Conservation (phyloP, 2,329 filamentous ascomycete species). For the Pyricularia grisea region DNA sequence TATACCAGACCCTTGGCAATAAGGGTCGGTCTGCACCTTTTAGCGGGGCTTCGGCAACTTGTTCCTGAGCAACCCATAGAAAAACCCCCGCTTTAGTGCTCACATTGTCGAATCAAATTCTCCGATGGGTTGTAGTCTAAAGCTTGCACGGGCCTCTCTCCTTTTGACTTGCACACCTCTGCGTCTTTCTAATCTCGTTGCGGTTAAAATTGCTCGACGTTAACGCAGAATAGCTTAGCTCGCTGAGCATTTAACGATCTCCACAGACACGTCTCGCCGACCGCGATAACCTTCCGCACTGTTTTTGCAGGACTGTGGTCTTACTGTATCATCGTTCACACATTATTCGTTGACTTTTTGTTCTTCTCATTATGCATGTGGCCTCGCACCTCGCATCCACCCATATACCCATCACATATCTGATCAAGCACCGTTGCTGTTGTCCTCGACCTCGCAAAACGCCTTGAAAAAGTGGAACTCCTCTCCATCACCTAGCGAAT, state of each 20-base stretch:
- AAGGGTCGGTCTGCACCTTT: background rate
- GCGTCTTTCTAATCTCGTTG: background rate
- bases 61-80: background rate
- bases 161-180: background rate
- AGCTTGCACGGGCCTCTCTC: background rate
- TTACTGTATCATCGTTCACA: background rate
- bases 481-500: constrained; percentile 43
- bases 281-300: background rate
- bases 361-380: background rate
- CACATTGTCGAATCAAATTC: constrained; percentile 1
- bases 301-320: background rate
- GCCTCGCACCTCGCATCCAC: background rate
- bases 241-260: background rate
- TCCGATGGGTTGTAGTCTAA: background rate
- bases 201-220: background rate
- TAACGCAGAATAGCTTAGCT: background rate
- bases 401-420: background rate
- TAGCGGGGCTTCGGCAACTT: background rate
- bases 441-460: constrained; percentile 71
- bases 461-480: constrained; percentile 86
- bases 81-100: background rate
- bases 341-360: background rate
- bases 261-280: background rate
- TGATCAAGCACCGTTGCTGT: constrained; percentile 21
- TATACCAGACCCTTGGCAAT: background rate